Evolutionary conservation across 2,329 filamentous ascomycete species (phyloP).

Genomic region (Calonectria crousiana): DNA sequence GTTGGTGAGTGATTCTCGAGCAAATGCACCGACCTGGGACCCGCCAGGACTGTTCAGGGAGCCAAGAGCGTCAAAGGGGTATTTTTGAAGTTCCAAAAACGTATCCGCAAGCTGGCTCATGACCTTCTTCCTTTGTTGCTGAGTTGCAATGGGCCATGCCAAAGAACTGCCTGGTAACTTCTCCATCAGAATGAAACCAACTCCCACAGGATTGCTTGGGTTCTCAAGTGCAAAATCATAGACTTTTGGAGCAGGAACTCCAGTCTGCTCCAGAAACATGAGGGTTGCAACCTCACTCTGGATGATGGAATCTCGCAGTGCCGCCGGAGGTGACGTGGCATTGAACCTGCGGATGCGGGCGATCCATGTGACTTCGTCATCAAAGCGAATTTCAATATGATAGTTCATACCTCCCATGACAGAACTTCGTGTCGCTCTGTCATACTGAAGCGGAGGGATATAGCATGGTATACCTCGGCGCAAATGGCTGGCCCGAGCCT

Average conservation of each 20-base stretch:
- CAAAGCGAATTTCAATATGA: slow-evolving; percentile 56
- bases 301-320: slow-evolving; percentile 50
- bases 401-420: slow-evolving; percentile 61
- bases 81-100: slow-evolving; percentile 53
- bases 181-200: slow-evolving; percentile 45
- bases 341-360: slow-evolving; percentile 56
- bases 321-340: slow-evolving; percentile 52
- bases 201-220: slow-evolving; percentile 49
- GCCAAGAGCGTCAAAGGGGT: slow-evolving; percentile 52
- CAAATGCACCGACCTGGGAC: slow-evolving; percentile 50
- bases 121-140: slow-evolving; percentile 49
- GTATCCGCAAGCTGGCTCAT: slow-evolving; percentile 53
- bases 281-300: slow-evolving; percentile 57
- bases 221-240: slow-evolving; percentile 51
- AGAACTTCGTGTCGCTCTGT: slow-evolving; percentile 47
- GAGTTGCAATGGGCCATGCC: slow-evolving; percentile 49
- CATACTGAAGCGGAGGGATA: slow-evolving; percentile 52
- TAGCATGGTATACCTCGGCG: slow-evolving; percentile 51
- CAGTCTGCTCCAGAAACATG: slow-evolving; percentile 51
- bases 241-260: slow-evolving; percentile 52
- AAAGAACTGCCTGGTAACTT: slow-evolving; percentile 54
- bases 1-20: slow-evolving; percentile 52
- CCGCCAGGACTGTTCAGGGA: slow-evolving; percentile 47
- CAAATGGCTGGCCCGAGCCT: slow-evolving; percentile 49
- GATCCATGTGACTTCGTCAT: slow-evolving; percentile 57